Evolutionary conservation across 2,329 filamentous ascomycete species (phyloP).

Genomic region (Pseudovirgaria hyperparasitica): DNA sequence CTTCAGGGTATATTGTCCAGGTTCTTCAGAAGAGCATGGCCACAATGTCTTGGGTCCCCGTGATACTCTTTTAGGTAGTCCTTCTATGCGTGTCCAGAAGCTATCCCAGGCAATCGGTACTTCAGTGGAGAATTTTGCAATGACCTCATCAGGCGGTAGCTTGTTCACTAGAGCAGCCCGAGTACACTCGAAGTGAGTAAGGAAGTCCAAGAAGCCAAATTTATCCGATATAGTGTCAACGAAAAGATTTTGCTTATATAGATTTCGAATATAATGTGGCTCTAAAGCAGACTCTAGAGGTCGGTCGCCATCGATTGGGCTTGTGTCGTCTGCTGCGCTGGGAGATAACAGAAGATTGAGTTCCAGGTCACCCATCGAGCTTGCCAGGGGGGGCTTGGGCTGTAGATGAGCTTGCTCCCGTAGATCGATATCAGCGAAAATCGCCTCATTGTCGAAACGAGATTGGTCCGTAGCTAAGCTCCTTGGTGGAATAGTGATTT

Average conservation of each 20-base stretch:
- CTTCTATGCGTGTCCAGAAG: slow-evolving; percentile 12
- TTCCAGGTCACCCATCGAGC: slow-evolving; percentile 5
- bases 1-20: slow-evolving; percentile 22
- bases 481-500: slow-evolving; percentile 5
- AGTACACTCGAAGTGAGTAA: slow-evolving; percentile 19
- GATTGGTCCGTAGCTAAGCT: too few species aligned
- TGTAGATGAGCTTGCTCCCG: too few species aligned
- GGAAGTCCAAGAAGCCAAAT: slow-evolving; percentile 14
- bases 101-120: slow-evolving; percentile 6
- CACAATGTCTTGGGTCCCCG: slow-evolving; percentile 13
- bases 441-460: slow-evolving; percentile 12
- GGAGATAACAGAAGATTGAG: slow-evolving; percentile 2
- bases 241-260: slow-evolving; percentile 18
- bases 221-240: slow-evolving; percentile 8
- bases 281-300: slow-evolving; percentile 1
- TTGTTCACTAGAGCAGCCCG: slow-evolving; percentile 12
- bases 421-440: slow-evolving; percentile 10
- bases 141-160: slow-evolving; percentile 8
- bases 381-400: too few species aligned
- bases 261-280: slow-evolving; percentile 13
- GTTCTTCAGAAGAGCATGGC: slow-evolving; percentile 10
- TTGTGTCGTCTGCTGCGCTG: slow-evolving; percentile 7
- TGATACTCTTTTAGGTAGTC: slow-evolving; percentile 1
- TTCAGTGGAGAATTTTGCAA: slow-evolving; percentile 5
- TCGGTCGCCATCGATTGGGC: slow-evolving; percentile 2